phyloP scores from a whole-genome alignment of 345 rosid genomes.

The Sonneratia alba region DNA sequence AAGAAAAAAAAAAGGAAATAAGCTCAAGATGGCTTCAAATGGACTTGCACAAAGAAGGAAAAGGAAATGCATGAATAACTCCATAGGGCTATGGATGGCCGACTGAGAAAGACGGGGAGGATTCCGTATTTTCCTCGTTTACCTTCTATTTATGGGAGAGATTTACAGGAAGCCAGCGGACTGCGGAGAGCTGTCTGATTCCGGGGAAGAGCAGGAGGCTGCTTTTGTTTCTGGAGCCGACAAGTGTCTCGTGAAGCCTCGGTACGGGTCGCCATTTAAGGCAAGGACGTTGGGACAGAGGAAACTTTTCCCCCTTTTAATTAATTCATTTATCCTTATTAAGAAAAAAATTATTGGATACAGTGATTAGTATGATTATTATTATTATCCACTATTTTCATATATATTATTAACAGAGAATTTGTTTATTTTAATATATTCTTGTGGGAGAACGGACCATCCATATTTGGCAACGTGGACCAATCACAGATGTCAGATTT shows the following conservation, averaged over 20 bases:
- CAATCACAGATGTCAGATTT: conserved; percentile 25
- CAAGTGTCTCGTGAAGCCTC: conserved; percentile 60
- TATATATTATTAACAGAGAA: too few species aligned
- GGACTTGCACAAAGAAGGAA: too few species aligned
- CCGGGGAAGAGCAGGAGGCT: conserved; percentile 4
- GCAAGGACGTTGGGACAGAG: conserved; percentile 11
- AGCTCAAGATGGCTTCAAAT: too few species aligned
- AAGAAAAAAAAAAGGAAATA: too few species aligned
- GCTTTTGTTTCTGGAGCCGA: conserved; percentile 36
- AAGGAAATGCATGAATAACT: too few species aligned
- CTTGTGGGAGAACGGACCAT: conserved; percentile 12
- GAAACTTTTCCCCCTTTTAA: background rate
- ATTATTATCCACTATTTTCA: too few species aligned
- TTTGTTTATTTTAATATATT: background rate
- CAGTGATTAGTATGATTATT: too few species aligned
- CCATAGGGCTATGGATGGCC: background rate
- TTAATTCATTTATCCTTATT: background rate
- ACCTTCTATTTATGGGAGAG: background rate
- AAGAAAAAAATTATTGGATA: too few species aligned
- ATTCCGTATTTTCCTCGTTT: background rate
- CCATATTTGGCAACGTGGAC: conserved; percentile 42
- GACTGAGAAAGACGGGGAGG: background rate
- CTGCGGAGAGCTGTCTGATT: conserved; percentile 18
- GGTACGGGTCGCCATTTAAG: conserved; percentile 67
- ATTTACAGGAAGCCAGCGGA: background rate